Percentiles rank a stretch among this genome's conserved stretches.
Conservation (phyloP, 257 asterid species). For the Ajuga chamaepitys region DNA sequence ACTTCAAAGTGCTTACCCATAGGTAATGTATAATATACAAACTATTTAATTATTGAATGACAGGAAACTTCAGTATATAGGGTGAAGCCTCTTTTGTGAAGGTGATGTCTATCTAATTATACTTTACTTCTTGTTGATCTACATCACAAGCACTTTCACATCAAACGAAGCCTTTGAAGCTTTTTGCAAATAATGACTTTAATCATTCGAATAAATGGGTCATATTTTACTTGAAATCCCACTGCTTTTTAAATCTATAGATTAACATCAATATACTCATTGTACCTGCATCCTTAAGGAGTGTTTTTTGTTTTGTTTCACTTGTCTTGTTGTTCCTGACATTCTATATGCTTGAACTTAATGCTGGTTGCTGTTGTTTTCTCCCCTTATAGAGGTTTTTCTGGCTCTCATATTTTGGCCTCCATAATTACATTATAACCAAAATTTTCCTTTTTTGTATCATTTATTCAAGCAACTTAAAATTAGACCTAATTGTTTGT, state of each 20-base stretch:
- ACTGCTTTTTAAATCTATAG: background rate
- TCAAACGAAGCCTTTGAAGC: background rate
- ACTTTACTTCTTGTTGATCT: background rate
- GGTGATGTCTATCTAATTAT: background rate
- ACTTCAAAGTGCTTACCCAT: background rate
- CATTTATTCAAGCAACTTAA: background rate
- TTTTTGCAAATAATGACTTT: background rate
- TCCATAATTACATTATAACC: no score
- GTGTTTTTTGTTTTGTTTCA: slow-evolving; percentile 4
- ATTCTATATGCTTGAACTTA: background rate
- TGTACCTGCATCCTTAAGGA: background rate
- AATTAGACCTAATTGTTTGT: background rate
- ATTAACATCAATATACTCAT: background rate
- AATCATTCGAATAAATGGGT: background rate
- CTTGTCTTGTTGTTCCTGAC: background rate
- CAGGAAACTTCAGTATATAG: background rate
- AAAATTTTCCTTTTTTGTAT: background rate
- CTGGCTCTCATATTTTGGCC: background rate
- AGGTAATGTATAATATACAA: background rate
- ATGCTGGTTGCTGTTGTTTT: background rate
- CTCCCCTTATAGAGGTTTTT: background rate
- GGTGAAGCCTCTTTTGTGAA: background rate
- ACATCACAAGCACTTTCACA: background rate
- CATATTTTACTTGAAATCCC: background rate
- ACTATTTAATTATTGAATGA: background rate